These are phyloP conservation scores for Tephrocybe sp. DNA, from an alignment of 768 basidiomycete genomes.

Conservation along the genomic window DNA sequence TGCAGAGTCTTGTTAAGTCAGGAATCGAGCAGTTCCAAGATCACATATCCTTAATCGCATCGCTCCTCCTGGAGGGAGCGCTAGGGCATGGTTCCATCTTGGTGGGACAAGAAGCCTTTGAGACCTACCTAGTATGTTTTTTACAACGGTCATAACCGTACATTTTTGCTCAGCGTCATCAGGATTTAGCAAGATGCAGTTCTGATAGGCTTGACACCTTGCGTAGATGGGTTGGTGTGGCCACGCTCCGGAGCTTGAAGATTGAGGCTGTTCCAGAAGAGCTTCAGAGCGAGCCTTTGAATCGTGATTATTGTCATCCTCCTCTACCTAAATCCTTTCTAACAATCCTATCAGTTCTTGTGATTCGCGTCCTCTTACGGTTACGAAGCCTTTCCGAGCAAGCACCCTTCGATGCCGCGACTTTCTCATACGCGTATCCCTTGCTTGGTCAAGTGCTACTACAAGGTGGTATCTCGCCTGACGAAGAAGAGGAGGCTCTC, in stretches of 20 bases:
- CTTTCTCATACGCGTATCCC: slow-evolving; percentile 80
- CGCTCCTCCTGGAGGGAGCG: slow-evolving; percentile 65
- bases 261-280: slow-evolving; percentile 70
- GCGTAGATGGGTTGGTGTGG: slow-evolving; percentile 76
- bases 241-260: slow-evolving; percentile 74
- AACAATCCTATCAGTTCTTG: slow-evolving; percentile 50
- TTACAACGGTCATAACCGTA: neutral
- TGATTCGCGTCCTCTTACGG: slow-evolving; percentile 84
- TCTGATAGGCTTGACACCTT: slow-evolving; percentile 73
- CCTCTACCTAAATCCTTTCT: too few species aligned
- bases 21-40: slow-evolving; percentile 49
- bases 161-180: slow-evolving; percentile 2
- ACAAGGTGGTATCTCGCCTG: slow-evolving; percentile 64
- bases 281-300: slow-evolving; percentile 68
- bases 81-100: slow-evolving; percentile 60
- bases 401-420: slow-evolving; percentile 78
- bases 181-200: slow-evolving; percentile 72
- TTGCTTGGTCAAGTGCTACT: slow-evolving; percentile 68
- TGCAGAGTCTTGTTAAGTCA: slow-evolving; percentile 58
- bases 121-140: slow-evolving; percentile 75
- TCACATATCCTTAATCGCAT: slow-evolving; percentile 58
- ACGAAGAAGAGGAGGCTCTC: slow-evolving; percentile 72
- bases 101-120: slow-evolving; percentile 62
- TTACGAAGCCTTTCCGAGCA: slow-evolving; percentile 81
- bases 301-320: slow-evolving; percentile 45